Base-by-base conservation (phyloP, 345 rosid species). In the Gynandropsis gynandra region DNA sequence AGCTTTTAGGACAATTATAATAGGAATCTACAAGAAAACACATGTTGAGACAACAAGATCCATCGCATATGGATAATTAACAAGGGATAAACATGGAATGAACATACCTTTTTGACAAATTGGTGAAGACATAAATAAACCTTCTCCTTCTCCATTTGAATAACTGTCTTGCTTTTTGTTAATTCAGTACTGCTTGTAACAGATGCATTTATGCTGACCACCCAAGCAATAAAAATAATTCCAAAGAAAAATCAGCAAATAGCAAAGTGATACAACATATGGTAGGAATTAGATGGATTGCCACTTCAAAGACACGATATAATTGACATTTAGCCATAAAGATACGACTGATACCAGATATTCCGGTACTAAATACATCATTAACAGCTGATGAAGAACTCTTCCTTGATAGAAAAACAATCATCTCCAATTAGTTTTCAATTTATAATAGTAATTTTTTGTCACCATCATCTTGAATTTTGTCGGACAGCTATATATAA, bases 171-270 rank as follows among this genome's bases (percentile, higher is more conserved):
- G 64, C 95, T 90, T 65, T 87, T 90, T 45, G 79, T 74, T 36
- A 68, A 64, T 76, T 90, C 95, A 8, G 92, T 83, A 72, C 89
- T 87, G 63, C 96, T 90, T 53, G 87, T 87, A 60, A 90, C 98
- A 46, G 96, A 87, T 72, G 96, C 96, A 70, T 75, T 84, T 72
- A 90, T 52, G 58, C 98, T 86, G 74, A 51, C 54, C 66, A 65
- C 16, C 4, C 2, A 65, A 45, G 43, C 31, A 51, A 29, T 10
- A 61, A 65, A 38, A 20, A 36, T 24, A 24, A 24, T 24, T n/a
- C 29, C 29, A 61, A 34, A 40, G 40, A 44, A 32, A 31, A 59
- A 34, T 65, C 50, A 65, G 36, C 32, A 40, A 10, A 52, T 14
- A 15, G 49, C 39, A 35, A 52, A 31, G 37, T 8, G 13, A 9